These are phyloP conservation scores for Aquilaria sinensis DNA, from an alignment of 345 rosid species.

Conservation along the genomic window DNA sequence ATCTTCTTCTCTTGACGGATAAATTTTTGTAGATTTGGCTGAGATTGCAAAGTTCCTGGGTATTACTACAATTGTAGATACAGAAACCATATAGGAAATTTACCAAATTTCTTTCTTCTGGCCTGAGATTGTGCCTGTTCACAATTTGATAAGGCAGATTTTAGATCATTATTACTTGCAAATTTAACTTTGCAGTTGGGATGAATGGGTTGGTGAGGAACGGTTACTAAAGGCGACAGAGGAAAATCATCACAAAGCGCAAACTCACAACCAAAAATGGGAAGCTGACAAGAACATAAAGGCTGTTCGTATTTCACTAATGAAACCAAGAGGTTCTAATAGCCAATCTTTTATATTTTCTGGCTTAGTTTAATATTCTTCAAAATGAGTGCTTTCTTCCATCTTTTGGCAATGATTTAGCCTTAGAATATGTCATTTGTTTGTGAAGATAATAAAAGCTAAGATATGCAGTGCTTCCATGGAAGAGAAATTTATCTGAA, in stretches of 20 bases:
- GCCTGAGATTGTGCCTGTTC: no score
- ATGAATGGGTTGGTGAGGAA: conserved; percentile 67
- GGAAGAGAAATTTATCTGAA: no score
- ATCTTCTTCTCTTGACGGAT: neutral
- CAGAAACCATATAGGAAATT: conserved; percentile 80
- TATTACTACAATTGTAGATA: conserved; percentile 67
- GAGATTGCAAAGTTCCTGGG: conserved; percentile 97
- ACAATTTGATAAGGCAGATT: no score
- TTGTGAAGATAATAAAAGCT: neutral
- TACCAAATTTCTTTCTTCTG: no score
- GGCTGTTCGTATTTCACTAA: conserved; percentile 27
- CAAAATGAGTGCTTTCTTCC: neutral
- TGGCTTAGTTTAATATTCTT: neutral
- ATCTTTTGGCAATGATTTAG: neutral
- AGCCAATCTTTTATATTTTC: conserved; percentile 30
- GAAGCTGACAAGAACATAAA: conserved; percentile 30
- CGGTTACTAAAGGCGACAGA: conserved; percentile 54
- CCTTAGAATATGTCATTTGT: no score
- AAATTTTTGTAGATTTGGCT: conserved; percentile 61
- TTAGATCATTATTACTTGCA: no score
- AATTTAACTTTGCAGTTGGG: conserved; percentile 57
- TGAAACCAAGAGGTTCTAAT: conserved; percentile 43
- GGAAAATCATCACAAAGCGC: conserved; percentile 45
- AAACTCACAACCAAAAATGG: conserved; percentile 23
- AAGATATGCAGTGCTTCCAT: neutral